Evolutionary conservation across 352 stramenopile genomes (phyloP), one percentile per base, ranked within the genome.

Genomic region (Achlya hypogyna): DNA sequence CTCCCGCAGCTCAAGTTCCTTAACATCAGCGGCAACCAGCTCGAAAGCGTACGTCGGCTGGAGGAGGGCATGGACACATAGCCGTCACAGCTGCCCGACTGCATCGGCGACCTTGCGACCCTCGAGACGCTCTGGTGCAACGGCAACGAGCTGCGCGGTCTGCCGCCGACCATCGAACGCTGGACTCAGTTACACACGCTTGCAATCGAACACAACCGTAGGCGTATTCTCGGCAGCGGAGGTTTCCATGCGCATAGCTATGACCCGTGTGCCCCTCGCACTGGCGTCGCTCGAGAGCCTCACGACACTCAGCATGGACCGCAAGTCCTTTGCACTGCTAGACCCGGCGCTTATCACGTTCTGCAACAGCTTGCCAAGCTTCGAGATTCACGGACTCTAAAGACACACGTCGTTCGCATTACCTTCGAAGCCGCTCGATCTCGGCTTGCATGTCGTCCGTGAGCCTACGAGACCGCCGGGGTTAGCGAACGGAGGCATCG

Each of bases 371-470:
- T 27, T 52, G 22, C 54, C 54, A n/a, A 32, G 35, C 22, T 64
- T 64, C 22, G 54, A 64, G 20, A 51, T 64, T n/a, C 34, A 51
- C 18, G 54, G 54, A 5, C 38, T 64, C 4, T 43, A 49, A n/a
- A 38, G 12, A 20, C 27, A 6, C 14, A 1, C 51, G 38, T 22
- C 51, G 9, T 43, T 45, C 38, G 38, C 14, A 18, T 45, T 45
- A 45, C 38, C 54, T 22, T 18, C 76, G 82, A 35, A 91, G 62
- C 16, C 78, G 72, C 62, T 88, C 82, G 14, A 91, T 93, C 59
- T 93, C 84, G 18, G 60, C 60, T 69, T 91, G 82, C 84, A 91
- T 93, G 20, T 91, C 83, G 63, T 91, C 82, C 1, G 84, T 91
- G 2, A 93, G 28, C 51, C 43, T 66, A 49, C 9, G 14, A 47